Conservation (phyloP, 164 flowering plant species). For the Liquidambar formosana region DNA sequence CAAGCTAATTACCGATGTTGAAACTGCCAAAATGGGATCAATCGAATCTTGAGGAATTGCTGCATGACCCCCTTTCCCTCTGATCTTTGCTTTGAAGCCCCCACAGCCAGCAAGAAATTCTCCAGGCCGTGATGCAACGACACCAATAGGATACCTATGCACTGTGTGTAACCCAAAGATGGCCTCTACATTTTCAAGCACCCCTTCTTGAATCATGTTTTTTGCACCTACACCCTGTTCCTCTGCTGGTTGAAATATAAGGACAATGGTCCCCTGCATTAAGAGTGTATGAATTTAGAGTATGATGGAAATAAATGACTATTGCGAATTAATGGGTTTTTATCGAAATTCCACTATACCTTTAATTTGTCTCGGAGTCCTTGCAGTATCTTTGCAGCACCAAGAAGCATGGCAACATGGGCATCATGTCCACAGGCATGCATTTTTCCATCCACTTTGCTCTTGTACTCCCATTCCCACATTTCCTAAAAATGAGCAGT, state of each 20-base stretch:
- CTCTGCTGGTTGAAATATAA: constrained; percentile 83
- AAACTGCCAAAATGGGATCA: constrained; percentile 68
- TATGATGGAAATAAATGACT: not conserved
- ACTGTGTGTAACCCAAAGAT: constrained; percentile 57
- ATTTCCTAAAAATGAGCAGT: constrained; percentile 40
- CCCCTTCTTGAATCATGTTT: constrained; percentile 62
- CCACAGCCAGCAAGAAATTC: constrained; percentile 69
- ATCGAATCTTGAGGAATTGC: constrained; percentile 54
- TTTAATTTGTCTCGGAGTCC: constrained; percentile 29
- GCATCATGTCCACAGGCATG: constrained; percentile 83
- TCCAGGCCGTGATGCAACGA: constrained; percentile 51
- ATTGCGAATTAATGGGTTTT: too few relatives aligned
- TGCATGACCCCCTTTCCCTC: constrained; percentile 74
- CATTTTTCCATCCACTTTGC: constrained; percentile 65
- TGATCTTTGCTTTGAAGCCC: constrained; percentile 53
- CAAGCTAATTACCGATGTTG: constrained; percentile 52
- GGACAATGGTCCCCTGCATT: constrained; percentile 63
- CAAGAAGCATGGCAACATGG: constrained; percentile 71
- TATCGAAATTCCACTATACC: constrained; percentile 20
- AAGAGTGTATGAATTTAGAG: not conserved
- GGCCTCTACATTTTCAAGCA: constrained; percentile 59
- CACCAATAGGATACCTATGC: constrained; percentile 32
- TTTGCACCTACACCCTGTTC: constrained; percentile 62
- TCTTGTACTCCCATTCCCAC: constrained; percentile 69
- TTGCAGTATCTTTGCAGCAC: constrained; percentile 65